Evolutionary conservation across 208 protist species (phyloP), one percentile per base, ranked within the genome.

Genomic region (Leishmania major): DNA sequence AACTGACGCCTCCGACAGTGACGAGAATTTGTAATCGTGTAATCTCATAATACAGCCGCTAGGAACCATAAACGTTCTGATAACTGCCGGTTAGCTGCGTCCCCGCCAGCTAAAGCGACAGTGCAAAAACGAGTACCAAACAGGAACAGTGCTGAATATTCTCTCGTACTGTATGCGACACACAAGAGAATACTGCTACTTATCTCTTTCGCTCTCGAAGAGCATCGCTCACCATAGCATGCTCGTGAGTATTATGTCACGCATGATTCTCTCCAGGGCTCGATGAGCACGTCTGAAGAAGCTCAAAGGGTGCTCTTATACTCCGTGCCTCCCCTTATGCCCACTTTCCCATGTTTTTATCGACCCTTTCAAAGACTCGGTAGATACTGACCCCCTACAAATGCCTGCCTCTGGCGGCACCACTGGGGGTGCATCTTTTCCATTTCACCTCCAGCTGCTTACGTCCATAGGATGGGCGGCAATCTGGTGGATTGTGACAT

Each of bases 401-500:
- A 85, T 85, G 77, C 71, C 70, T 1, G 37, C 64, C 31, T 31
- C 71, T 31, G 77, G 35, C 28, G 62, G 73, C 43, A 31, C 71
- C 1, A 55, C 51, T 28, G 77, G 82, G 31, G 72, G 82, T 8
- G 77, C 72, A 3, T 93, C 90, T 37, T 86, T 94, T 70, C 80
- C 78, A n/a, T 94, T 92, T 86, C 93, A 96, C 25, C 80, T 94
- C 1, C 28, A 87, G 2, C 78, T 93, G 6, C 80, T 91, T 25
- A 60, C 79, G 31, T 90, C 86, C 37, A 45, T 85, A 67, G 77
- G 77, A 1, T 94, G 84, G 80, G 82, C 87, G 35, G 66, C 83
- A 28, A 47, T 90, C 25, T 94, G 91, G 93, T 88, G 91, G 71
- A 70, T 94, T 62, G 47, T 92, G 6, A 95, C 91, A 25, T 47